Percentiles rank a stretch among this genome's conserved stretches.
These are phyloP conservation scores for Aegilops umbellulata DNA, from an alignment of 176 grass and related monocot species.

Conservation along the genomic window DNA sequence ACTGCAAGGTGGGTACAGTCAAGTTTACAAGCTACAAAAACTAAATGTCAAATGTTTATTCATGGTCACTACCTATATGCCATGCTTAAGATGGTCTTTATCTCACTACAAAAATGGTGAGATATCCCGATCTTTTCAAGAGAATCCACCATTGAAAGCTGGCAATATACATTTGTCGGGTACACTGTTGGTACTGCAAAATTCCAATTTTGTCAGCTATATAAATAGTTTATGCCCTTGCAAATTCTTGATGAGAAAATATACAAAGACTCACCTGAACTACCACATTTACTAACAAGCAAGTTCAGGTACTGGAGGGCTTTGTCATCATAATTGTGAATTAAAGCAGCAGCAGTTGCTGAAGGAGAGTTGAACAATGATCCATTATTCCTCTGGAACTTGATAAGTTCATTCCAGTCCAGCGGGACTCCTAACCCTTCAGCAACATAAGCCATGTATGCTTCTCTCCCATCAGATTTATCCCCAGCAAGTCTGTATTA, in stretches of 20 bases:
- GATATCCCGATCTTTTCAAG: slow-evolving; percentile 70
- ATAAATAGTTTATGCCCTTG: neutral
- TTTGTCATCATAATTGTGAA: slow-evolving; percentile 40
- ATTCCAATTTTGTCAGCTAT: neutral
- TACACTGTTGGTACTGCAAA: slow-evolving; percentile 49
- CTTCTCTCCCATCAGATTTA: slow-evolving; percentile 43
- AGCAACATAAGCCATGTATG: slow-evolving; percentile 65
- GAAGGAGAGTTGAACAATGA: slow-evolving; percentile 75
- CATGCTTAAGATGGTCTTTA: slow-evolving; percentile 57
- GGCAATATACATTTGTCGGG: slow-evolving; percentile 38
- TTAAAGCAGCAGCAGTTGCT: slow-evolving; percentile 53
- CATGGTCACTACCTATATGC: neutral
- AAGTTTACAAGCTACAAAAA: neutral
- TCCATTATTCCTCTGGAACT: slow-evolving; percentile 70
- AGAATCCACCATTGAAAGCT: slow-evolving; percentile 57
- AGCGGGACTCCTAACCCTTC: slow-evolving; percentile 58
- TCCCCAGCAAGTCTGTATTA: neutral
- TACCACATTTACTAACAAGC: slow-evolving; percentile 45
- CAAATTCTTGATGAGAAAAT: neutral
- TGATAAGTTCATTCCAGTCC: slow-evolving; percentile 61
- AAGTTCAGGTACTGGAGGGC: slow-evolving; percentile 58
- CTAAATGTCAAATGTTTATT: neutral
- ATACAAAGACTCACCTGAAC: slow-evolving; percentile 40
- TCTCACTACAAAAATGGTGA: slow-evolving; percentile 45
- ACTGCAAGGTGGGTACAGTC: neutral